These are phyloP conservation scores for Polychytrium aggregatum DNA, from an alignment of 192 early-diverging fungal genomes.

Conservation along the genomic window DNA sequence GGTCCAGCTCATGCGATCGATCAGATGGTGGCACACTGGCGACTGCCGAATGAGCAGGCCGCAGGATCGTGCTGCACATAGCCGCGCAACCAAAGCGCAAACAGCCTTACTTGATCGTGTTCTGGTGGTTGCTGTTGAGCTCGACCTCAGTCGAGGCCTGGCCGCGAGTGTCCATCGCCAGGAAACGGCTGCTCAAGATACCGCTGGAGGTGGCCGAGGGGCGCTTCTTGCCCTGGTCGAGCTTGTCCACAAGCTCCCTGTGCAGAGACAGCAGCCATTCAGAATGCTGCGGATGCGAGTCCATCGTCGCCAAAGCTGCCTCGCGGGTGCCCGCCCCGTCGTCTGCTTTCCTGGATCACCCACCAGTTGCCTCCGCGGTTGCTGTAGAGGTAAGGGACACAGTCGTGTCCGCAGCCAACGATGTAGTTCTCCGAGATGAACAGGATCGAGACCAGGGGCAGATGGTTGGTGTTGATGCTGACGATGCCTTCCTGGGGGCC, in stretches of 20 bases:
- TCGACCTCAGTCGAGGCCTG: slow-evolving; percentile 60
- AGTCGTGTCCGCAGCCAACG: slow-evolving; percentile 88
- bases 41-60: too few species aligned
- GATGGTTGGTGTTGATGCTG: slow-evolving; percentile 44
- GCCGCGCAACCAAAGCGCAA: too few species aligned
- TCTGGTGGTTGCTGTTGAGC: slow-evolving; percentile 82
- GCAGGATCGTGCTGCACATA: too few species aligned
- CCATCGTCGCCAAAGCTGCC: too few species aligned
- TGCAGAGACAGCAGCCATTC: too few species aligned
- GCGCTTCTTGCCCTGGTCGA: slow-evolving; percentile 67
- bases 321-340: too few species aligned
- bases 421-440: slow-evolving; percentile 69
- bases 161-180: slow-evolving; percentile 80
- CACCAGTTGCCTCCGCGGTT: slow-evolving; percentile 53
- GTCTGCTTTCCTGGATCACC: too few species aligned
- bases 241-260: slow-evolving; percentile 43
- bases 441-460: slow-evolving; percentile 69
- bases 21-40: too few species aligned
- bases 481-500: slow-evolving; percentile 50
- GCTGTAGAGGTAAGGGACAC: slow-evolving; percentile 70
- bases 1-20: too few species aligned
- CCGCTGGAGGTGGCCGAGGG: slow-evolving; percentile 55
- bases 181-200: slow-evolving; percentile 61
- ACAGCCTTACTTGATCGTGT: slow-evolving; percentile 88
- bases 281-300: too few species aligned